phyloP scores from a whole-genome alignment of 306 rosid species.

The Macrotyloma uniflorum region DNA sequence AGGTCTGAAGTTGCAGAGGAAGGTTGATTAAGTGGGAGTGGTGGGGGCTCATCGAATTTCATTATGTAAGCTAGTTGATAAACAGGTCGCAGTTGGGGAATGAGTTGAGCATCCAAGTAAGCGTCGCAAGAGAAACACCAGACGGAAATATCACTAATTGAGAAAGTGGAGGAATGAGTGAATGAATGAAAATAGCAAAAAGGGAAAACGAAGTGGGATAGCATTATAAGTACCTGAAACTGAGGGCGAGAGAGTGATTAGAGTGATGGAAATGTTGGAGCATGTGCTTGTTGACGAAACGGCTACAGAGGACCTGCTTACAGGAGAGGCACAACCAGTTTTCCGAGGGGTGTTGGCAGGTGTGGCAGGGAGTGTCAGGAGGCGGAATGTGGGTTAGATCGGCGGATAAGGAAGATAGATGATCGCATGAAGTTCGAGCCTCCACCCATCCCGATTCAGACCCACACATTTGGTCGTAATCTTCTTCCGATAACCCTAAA shows the following conservation, averaged over 20 bases:
- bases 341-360: constrained; percentile 72
- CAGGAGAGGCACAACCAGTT: constrained; percentile 86
- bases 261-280: constrained; percentile 58
- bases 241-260: constrained; percentile 67
- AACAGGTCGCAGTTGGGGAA: constrained; percentile 65
- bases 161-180: not conserved
- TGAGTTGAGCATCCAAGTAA: constrained; percentile 78
- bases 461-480: constrained; percentile 45
- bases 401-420: constrained; percentile 55
- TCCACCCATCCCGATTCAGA: constrained; percentile 85
- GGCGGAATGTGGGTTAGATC: constrained; percentile 75
- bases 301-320: constrained; percentile 79
- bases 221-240: constrained; percentile 58
- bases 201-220: not conserved
- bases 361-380: constrained; percentile 63
- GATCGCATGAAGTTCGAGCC: constrained; percentile 68
- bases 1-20: not conserved
- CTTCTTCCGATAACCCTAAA: constrained; percentile 39
- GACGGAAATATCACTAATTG: constrained; percentile 72
- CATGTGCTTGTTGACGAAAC: constrained; percentile 91
- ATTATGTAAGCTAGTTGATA: constrained; percentile 62
- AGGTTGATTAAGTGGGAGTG: constrained; percentile 35
- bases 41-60: constrained; percentile 73
- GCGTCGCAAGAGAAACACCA: constrained; percentile 94
- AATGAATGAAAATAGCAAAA: too few relatives aligned